Conservation (phyloP, 2,329 filamentous ascomycete species). For the Lachnellula subtilissima region DNA sequence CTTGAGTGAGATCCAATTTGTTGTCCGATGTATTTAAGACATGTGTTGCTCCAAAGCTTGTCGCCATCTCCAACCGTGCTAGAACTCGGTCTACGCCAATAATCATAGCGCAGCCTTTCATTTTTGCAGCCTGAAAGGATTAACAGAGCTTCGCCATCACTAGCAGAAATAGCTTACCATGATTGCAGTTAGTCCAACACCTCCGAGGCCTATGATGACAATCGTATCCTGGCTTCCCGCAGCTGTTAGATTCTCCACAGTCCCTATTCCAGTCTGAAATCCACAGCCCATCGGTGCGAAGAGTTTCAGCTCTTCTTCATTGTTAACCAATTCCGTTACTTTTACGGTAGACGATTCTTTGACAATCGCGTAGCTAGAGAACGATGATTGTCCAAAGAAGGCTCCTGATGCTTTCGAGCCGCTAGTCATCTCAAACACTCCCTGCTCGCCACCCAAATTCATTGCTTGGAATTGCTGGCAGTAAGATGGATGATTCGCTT, state of each 20-base stretch:
- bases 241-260: conserved; percentile 25
- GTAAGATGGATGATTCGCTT: background rate
- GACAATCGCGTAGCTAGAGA: conserved; percentile 31
- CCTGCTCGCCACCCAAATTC: background rate
- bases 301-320: conserved; percentile 20
- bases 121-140: conserved; percentile 15
- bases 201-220: conserved; percentile 30
- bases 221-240: conserved; percentile 20
- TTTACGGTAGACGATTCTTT: conserved; percentile 28
- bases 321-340: conserved; percentile 16
- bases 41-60: conserved; percentile 28
- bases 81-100: conserved; percentile 27
- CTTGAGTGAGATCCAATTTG: too few species aligned
- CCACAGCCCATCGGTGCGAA: conserved; percentile 32
- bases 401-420: background rate
- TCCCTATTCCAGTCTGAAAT: conserved; percentile 30
- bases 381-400: conserved; percentile 38
- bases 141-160: too few species aligned
- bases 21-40: background rate
- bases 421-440: too few species aligned
- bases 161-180: conserved; percentile 20
- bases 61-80: conserved; percentile 22
- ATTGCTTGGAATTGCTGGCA: background rate
- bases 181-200: conserved; percentile 32
- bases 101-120: conserved; percentile 19